Base-by-base conservation (phyloP, 2,329 filamentous ascomycete genomes). In the Pseudogymnoascus sp. region DNA sequence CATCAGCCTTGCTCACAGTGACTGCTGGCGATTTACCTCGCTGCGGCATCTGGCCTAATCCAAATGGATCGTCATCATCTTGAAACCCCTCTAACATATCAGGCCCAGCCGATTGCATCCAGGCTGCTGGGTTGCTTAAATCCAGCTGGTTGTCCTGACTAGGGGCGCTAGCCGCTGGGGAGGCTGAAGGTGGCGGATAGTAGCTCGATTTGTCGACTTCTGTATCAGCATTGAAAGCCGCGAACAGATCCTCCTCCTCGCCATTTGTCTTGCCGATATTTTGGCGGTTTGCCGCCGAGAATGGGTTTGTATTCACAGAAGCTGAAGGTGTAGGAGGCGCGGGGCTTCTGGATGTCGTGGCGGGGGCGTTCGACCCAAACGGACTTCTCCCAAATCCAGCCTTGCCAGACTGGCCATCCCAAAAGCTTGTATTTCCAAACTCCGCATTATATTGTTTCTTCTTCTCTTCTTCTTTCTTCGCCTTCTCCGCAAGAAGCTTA, bases 41-140 rank as follows among this genome's bases (percentile, higher is more conserved):
- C 75, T 71, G 75, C 66, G 84, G 83, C 69, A 91, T 73, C 66
- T 88, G 79, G 64, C 81, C 87, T 36, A 97, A 77, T 0, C 91
- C 93, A 72, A 97, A 97, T 1, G 92, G 91, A 71, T 96, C 91
- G 71, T 96, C 91, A 68, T 93, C 88, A 30, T 83, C 79, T 11
- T 74, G 76, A 65, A 86, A 76, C 0, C 68, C 73, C 38, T 62
- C 62, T 60, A 65, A 52, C 52, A 61, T 61, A 39, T 67, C 42
- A 14, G 65, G 58, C 55, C 49, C 39, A 3, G 71, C 49, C 25
- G 76, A 72, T 61, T 76, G 68, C 23, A 70, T 75, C 84, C 84
- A 87, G 1, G 84, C 79, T 62, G 72, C 78, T 1, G 85, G 81
- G 62, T 79, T 77, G 62, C 76, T 79, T 55, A 87, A 74, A 69